Base-by-base conservation (phyloP, 164 flowering plant species). In the Umbilicus rupestris region DNA sequence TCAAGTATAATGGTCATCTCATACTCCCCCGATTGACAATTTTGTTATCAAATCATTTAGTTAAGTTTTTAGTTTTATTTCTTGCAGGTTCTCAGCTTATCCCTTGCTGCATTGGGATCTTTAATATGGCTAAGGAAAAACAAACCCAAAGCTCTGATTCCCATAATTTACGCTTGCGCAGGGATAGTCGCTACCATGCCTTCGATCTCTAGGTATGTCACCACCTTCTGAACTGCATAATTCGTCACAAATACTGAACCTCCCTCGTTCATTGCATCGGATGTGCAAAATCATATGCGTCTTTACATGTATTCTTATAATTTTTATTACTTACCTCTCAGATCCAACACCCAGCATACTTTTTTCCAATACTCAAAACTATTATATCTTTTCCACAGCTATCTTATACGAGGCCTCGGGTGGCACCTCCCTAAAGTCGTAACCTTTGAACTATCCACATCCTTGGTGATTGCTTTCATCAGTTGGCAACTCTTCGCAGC, bases 111-210 rank as follows among this genome's bases (percentile, higher is more conserved):
- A 45, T 63, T 94, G 80, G 97, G 95, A 59, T 94, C 99, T 70
- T 78, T 94, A 78, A 91, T 91, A 86, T 94, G 99, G 99, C 96
- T 91, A 3, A 78, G 97, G 71, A 94, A 94, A 75, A 94, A 89
- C 83, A 94, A 91, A 52, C 99, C 99, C 35, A 85, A 74, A 82
- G 78, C 95, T 33, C 73, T 91, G 70, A 82, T 93, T 73, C 98
- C 97, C 30, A 77, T 94, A n/a, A 91, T 94, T 69, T 91, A 91
- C 68, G 68, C 72, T 14, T 91, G 96, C 78, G 96, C 98, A 11
- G 90, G 87, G 45, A 85, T 89, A 66, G 88, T 90, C 24, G 94
- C 96, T 29, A 89, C 96, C 46, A 90, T 93, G 97, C 98, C 98
- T 60, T 84, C 97, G 10, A 90, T 89, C 70, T 87, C 85, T 68